Conservation (phyloP, 371 early-diverging fungal genomes). For the Mycotypha africana region DNA sequence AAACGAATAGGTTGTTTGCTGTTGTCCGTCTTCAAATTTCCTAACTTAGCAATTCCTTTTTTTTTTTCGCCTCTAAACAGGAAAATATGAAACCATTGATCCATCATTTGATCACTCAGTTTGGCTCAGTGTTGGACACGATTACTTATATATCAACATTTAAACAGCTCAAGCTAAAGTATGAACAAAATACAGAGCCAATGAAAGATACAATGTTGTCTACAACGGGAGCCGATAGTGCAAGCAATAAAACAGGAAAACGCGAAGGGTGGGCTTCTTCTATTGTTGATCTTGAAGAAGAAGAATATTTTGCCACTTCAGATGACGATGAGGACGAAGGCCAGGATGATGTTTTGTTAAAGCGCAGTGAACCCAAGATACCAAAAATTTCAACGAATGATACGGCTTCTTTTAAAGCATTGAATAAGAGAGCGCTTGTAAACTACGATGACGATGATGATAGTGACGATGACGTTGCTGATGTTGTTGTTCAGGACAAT, state of each 20-base stretch:
- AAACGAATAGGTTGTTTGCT: background rate
- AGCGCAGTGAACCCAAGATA: too few relatives aligned
- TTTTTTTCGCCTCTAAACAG: slow-evolving; percentile 15
- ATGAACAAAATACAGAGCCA: slow-evolving; percentile 57
- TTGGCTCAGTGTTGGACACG: slow-evolving; percentile 53
- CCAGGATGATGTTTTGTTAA: too few relatives aligned
- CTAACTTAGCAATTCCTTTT: background rate
- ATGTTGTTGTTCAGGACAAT: too few relatives aligned
- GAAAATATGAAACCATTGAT: slow-evolving; percentile 69
- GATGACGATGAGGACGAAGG: slow-evolving; percentile 61
- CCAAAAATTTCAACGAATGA: too few relatives aligned
- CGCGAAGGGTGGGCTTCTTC: slow-evolving; percentile 22
- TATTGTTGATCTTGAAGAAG: slow-evolving; percentile 71
- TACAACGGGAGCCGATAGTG: too few relatives aligned
- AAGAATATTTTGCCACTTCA: slow-evolving; percentile 77
- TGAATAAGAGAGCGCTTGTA: too few relatives aligned
- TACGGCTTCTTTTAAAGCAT: too few relatives aligned
- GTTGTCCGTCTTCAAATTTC: too few relatives aligned
- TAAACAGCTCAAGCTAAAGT: slow-evolving; percentile 44
- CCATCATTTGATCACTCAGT: slow-evolving; percentile 63
- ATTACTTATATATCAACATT: slow-evolving; percentile 61
- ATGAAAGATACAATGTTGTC: too few relatives aligned
- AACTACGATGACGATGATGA: too few relatives aligned
- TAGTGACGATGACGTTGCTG: too few relatives aligned
- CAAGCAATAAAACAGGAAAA: slow-evolving; percentile 9